A percentile compares a stretch with the other conserved stretches of the same genome.
Conservation (phyloP, 2,329 filamentous ascomycete species). For the Penicillium sp. region DNA sequence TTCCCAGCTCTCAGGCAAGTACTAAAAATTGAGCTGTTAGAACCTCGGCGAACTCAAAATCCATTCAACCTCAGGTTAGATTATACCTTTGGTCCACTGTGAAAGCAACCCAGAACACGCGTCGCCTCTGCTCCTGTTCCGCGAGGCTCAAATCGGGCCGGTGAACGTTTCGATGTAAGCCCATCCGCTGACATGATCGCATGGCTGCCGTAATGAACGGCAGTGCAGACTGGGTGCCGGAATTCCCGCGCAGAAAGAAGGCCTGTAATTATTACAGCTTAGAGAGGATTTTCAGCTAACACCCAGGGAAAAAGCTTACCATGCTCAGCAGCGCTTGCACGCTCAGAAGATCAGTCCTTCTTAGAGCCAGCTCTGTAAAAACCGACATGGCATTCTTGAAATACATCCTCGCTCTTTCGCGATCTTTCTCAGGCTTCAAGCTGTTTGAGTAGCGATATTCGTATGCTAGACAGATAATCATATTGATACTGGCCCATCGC, state of each 20-base stretch:
- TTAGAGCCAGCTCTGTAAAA: conserved; percentile 86
- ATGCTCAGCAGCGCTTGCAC: conserved; percentile 92
- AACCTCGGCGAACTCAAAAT: background rate
- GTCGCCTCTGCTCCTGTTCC: conserved; percentile 84
- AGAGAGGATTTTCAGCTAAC: background rate
- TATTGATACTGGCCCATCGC: conserved; percentile 95
- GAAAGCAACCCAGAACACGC: conserved; percentile 76
- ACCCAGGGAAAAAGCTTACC: conserved; percentile 44
- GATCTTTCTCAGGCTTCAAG: conserved; percentile 81
- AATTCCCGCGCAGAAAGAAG: conserved; percentile 89
- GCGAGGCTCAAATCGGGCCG: conserved; percentile 86
- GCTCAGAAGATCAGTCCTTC: conserved; percentile 88
- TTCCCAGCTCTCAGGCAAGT: conserved; percentile 69
- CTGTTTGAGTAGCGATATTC: conserved; percentile 90
- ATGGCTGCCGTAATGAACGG: conserved; percentile 88
- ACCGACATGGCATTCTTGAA: conserved; percentile 94
- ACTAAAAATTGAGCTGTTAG: conserved; percentile 34
- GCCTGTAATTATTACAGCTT: conserved; percentile 46
- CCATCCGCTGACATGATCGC: conserved; percentile 85
- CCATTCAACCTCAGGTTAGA: background rate
- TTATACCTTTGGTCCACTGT: conserved; percentile 68
- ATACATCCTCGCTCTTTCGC: conserved; percentile 88
- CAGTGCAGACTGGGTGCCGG: conserved; percentile 88
- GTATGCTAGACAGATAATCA: conserved; percentile 85
- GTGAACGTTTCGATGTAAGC: conserved; percentile 84